Percentiles rank a stretch among this genome's conserved stretches.
These are phyloP conservation scores for Lasiosphaeria hispida DNA, from an alignment of 495 filamentous ascomycete species.

Conservation along the genomic window DNA sequence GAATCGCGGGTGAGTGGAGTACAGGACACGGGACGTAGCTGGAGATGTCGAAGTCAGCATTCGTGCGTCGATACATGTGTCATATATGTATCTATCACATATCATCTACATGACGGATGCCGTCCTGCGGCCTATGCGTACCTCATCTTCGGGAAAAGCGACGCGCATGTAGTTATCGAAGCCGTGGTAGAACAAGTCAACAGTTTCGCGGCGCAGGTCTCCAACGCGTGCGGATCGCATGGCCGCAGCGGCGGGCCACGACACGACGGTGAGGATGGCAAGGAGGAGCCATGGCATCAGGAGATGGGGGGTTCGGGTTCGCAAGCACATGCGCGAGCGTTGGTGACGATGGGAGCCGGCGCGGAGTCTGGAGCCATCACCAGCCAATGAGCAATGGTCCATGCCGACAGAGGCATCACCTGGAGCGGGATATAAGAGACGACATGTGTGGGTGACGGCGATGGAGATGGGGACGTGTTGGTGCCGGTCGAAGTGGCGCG, in stretches of 20 bases:
- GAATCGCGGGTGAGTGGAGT: conserved; percentile 77
- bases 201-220: conserved; percentile 66
- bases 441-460: conserved; percentile 30
- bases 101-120: neutral
- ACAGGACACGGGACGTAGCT: conserved; percentile 84
- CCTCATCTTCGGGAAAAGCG: conserved; percentile 96
- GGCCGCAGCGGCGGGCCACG: conserved; percentile 32
- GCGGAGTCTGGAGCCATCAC: conserved; percentile 19
- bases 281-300: conserved; percentile 13
- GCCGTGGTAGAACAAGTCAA: conserved; percentile 94
- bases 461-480: neutral
- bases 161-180: conserved; percentile 92
- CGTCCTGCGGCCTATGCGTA: conserved; percentile 26
- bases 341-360: conserved; percentile 1
- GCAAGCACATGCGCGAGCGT: neutral
- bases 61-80: neutral
- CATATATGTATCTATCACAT: conserved; percentile 10
- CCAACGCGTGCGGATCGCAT: conserved; percentile 53
- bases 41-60: conserved; percentile 4
- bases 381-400: conserved; percentile 26
- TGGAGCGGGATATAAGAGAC: conserved; percentile 28
- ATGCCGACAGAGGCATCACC: conserved; percentile 49
- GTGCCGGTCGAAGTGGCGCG: neutral
- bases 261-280: conserved; percentile 3
- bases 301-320: neutral